A percentile compares a stretch with the other conserved stretches of the same genome.
phyloP scores from a whole-genome alignment of 2,329 filamentous ascomycete genomes.

The Nemania abortiva region DNA sequence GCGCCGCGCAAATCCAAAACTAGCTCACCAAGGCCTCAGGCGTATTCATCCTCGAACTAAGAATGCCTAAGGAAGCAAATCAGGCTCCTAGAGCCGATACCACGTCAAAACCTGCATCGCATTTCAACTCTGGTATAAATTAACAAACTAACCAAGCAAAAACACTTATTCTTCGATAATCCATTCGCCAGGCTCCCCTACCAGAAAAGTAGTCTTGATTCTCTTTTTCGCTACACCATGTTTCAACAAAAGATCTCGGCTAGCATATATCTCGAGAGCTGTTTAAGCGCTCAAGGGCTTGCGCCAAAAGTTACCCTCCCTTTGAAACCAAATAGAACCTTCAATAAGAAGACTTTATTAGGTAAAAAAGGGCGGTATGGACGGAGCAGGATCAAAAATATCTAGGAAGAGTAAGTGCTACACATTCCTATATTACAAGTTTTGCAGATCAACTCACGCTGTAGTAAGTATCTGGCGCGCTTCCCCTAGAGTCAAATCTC shows the following conservation, averaged over 20 bases:
- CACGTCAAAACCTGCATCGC: constrained; percentile 14
- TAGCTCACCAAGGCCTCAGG: constrained; percentile 19
- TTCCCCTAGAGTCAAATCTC: constrained; percentile 1
- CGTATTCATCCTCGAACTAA: constrained; percentile 6
- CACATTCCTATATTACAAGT: constrained; percentile 9
- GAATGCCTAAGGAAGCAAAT: constrained; percentile 18
- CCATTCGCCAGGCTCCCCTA: constrained; percentile 3
- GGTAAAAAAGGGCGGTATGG: constrained; percentile 14
- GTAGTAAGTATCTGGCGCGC: constrained; percentile 1
- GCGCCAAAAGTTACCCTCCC: constrained; percentile 10
- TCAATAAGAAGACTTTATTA: constrained; percentile 16
- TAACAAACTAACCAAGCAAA: constrained; percentile 10
- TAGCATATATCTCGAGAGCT: constrained; percentile 11
- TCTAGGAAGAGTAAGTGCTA: constrained; percentile 14
- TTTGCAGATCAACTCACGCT: not conserved
- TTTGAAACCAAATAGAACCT: constrained; percentile 14
- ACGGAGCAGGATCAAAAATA: constrained; percentile 8
- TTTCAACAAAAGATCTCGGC: constrained; percentile 13
- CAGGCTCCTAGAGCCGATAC: constrained; percentile 18
- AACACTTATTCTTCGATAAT: not conserved
- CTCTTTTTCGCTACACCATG: not conserved
- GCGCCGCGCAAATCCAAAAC: constrained; percentile 23
- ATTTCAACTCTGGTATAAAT: constrained; percentile 18
- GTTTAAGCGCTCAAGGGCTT: constrained; percentile 9
- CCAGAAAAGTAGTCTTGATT: not conserved